These are phyloP conservation scores for Puccinia coronata DNA, from an alignment of 1,284 basidiomycete genomes.

Conservation along the genomic window DNA sequence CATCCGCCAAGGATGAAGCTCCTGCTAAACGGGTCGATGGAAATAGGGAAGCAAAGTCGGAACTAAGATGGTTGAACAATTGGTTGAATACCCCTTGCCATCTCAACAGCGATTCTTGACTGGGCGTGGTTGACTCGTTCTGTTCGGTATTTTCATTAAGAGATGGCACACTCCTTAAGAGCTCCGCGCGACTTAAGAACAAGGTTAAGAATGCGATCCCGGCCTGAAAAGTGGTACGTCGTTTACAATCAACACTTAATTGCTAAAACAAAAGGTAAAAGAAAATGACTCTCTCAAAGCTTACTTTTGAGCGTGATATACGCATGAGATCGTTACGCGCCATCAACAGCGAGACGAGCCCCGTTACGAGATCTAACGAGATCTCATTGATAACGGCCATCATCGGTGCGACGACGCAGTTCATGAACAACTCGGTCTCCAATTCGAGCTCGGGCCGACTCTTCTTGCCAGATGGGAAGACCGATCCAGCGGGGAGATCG, in stretches of 20 bases:
- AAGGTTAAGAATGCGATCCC: slow-evolving; percentile 89
- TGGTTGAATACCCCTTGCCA: slow-evolving; percentile 60
- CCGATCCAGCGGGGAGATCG: slow-evolving; percentile 54
- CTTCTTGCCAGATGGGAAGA: slow-evolving; percentile 50
- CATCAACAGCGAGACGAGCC: slow-evolving; percentile 79
- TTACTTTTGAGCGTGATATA: slow-evolving; percentile 73
- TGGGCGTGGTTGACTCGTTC: slow-evolving; percentile 47
- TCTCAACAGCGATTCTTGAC: slow-evolving; percentile 37
- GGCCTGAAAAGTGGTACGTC: slow-evolving; percentile 64
- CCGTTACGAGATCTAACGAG: slow-evolving; percentile 78
- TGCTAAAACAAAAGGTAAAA: not conserved
- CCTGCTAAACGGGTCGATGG: slow-evolving; percentile 76
- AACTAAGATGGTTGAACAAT: slow-evolving; percentile 75
- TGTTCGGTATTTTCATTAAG: slow-evolving; percentile 58
- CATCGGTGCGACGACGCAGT: slow-evolving; percentile 81
- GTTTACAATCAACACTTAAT: not conserved
- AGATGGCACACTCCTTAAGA: slow-evolving; percentile 74
- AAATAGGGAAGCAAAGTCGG: slow-evolving; percentile 78
- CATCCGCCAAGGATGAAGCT: slow-evolving; percentile 55
- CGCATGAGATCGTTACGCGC: slow-evolving; percentile 75
- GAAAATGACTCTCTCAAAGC: slow-evolving; percentile 54
- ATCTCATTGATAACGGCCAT: slow-evolving; percentile 76
- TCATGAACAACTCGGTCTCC: slow-evolving; percentile 85
- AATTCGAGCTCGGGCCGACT: slow-evolving; percentile 70
- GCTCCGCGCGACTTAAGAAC: slow-evolving; percentile 86